Percentiles rank a stretch among this genome's conserved stretches.
Evolutionary conservation across 2,329 filamentous ascomycete species (phyloP).

Genomic region (Penicillium sp.): DNA sequence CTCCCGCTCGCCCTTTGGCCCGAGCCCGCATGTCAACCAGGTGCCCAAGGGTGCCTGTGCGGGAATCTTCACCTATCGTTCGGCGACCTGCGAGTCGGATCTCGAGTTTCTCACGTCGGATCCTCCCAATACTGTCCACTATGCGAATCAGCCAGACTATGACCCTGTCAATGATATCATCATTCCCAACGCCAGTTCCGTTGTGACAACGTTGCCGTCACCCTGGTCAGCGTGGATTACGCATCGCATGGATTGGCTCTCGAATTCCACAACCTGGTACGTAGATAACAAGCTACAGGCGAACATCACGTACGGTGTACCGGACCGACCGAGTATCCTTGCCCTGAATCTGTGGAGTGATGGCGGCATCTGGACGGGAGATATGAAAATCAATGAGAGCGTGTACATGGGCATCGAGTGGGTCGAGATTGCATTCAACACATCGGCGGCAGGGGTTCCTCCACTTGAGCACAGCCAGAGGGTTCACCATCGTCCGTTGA

Average conservation of each 20-base stretch:
- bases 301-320: conserved; percentile 42
- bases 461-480: conserved; percentile 1
- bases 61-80: conserved; percentile 57
- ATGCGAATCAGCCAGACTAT: conserved; percentile 50
- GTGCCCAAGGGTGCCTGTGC: conserved; percentile 51
- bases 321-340: conserved; percentile 42
- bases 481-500: conserved; percentile 3
- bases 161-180: conserved; percentile 37
- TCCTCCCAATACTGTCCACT: conserved; percentile 47
- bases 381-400: conserved; percentile 43
- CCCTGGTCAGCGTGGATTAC: conserved; percentile 48
- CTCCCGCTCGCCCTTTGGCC: not conserved
- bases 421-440: conserved; percentile 49
- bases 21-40: not conserved
- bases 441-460: conserved; percentile 22
- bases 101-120: conserved; percentile 60
- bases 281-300: conserved; percentile 37
- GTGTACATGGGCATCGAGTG: conserved; percentile 48
- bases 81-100: conserved; percentile 55
- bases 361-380: conserved; percentile 48
- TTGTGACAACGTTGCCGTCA: conserved; percentile 32
- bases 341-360: conserved; percentile 51
- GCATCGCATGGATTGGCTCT: conserved; percentile 49
- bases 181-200: conserved; percentile 40
- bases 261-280: conserved; percentile 43